phyloP scores from a whole-genome alignment of 768 basidiomycete genomes.

The Mycena amicta region DNA sequence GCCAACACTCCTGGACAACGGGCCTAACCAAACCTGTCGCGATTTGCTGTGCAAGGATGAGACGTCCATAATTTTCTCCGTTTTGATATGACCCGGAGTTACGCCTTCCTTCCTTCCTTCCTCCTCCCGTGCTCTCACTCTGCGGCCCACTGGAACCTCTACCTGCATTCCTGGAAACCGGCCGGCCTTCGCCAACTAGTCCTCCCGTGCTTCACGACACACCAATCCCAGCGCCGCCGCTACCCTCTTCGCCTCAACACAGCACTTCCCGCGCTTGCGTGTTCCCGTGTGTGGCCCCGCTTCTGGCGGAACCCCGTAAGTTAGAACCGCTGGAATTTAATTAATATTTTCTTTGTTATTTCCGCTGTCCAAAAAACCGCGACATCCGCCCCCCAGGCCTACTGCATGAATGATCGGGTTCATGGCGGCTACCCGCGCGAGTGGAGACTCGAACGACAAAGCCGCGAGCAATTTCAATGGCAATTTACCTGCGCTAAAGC shows the following conservation, averaged over 20 bases:
- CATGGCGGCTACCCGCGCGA: neutral
- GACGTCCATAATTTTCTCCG: neutral
- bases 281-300: too few relatives aligned
- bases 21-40: neutral
- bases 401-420: neutral
- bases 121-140: too few relatives aligned
- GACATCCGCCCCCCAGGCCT: neutral
- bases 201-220: too few relatives aligned
- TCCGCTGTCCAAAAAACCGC: neutral
- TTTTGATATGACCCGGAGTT: neutral
- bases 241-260: too few relatives aligned
- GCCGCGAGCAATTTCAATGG: too few relatives aligned
- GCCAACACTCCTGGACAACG: neutral
- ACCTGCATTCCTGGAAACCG: neutral
- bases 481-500: too few relatives aligned
- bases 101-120: neutral
- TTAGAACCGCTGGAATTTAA: too few relatives aligned
- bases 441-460: too few relatives aligned
- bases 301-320: too few relatives aligned
- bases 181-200: neutral
- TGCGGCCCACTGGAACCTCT: neutral
- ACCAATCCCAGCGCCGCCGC: too few relatives aligned
- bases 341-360: neutral
- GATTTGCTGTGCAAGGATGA: neutral
- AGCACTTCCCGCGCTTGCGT: too few relatives aligned